Percentiles rank a stretch among this genome's conserved stretches.
Evolutionary conservation across 2,329 filamentous ascomycete species (phyloP).

Genomic region (Apiospora saccharicola): DNA sequence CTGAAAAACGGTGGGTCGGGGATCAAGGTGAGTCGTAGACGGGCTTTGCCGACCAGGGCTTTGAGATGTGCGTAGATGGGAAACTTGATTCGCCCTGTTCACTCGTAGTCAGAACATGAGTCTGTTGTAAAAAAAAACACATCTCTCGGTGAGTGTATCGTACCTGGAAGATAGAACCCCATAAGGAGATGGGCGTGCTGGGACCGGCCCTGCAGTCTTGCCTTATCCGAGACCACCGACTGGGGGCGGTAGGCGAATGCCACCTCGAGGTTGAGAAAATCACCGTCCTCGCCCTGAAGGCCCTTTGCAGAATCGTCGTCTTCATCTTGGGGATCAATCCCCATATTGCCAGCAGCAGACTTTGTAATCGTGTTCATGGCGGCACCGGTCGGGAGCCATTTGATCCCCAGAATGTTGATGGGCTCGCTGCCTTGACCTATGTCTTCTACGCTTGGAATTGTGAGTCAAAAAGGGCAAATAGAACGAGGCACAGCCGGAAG

Average conservation of each 20-base stretch:
- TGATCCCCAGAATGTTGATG: constrained; percentile 23
- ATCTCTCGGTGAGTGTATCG: not conserved
- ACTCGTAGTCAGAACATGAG: not conserved
- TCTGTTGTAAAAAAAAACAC: too few species aligned
- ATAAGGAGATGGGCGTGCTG: constrained; percentile 18
- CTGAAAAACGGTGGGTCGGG: constrained; percentile 23
- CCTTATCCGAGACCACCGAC: not conserved
- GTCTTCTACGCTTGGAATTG: constrained; percentile 18
- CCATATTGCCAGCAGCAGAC: not conserved
- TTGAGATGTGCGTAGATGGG: constrained; percentile 24
- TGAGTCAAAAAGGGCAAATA: not conserved
- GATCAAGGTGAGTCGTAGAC: constrained; percentile 13
- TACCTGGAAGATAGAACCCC: constrained; percentile 22
- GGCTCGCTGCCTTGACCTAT: constrained; percentile 22
- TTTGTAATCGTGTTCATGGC: constrained; percentile 16
- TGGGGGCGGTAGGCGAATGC: constrained; percentile 21
- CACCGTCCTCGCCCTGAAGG: constrained; percentile 12
- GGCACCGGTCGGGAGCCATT: constrained; percentile 22
- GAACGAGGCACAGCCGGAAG: not conserved
- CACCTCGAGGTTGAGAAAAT: constrained; percentile 22
- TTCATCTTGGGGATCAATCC: not conserved
- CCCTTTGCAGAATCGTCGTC: not conserved
- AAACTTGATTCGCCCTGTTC: constrained; percentile 22
- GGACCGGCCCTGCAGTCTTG: not conserved
- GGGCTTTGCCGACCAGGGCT: constrained; percentile 21